Evolutionary conservation across 495 filamentous ascomycete genomes (phyloP), one percentile per base, ranked within the genome.

Genomic region (Hypomontagnella monticulosa): DNA sequence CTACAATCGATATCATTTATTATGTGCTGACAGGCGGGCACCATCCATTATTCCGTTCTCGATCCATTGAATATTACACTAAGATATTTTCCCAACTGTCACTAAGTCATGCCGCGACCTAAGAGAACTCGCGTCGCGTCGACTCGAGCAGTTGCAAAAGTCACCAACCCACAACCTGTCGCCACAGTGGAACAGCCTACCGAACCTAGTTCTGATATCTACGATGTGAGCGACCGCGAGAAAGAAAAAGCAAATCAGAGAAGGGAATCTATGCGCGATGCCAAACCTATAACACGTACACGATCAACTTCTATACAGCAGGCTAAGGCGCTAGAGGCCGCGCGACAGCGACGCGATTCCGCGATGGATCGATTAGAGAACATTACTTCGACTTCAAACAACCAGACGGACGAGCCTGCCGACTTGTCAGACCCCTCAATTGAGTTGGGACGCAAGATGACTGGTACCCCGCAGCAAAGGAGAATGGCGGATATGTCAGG

Each of bases 201-300:
- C 7, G 60, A 57, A 0, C 6, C 64, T 23, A 69, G 64, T 33
- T 78, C 75, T 54, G 79, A 81, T 59, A 76, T 78, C 5, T 78
- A 80, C 71, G 78, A 78, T 61, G 73, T 79, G 23, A 80, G 78
- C 71, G 78, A 79, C 36, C 73, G 75, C 36, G 80, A 82, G 42
- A 78, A 79, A 51, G 76, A 78, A 44, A 72, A 64, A 20, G 57
- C 57, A 23, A 71, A 62, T 30, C 48, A 53, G 12, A 70, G 60
- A 7, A 66, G 66, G 6, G 61, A 61, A 27, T 74, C 71, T 20
- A 47, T 64, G 40, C 69, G 57, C 59, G 51, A 61, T 50, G 33
- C 38, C 16, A 34, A 42, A 38, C 15, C 51, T 44, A 48, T 15
- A 20, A 33, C 64, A n/a, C 58, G 16, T 46, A 52, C 53, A 10